These are phyloP conservation scores for Alternaria ethzedia DNA, from an alignment of 2,329 filamentous ascomycete species.

Conservation along the genomic window DNA sequence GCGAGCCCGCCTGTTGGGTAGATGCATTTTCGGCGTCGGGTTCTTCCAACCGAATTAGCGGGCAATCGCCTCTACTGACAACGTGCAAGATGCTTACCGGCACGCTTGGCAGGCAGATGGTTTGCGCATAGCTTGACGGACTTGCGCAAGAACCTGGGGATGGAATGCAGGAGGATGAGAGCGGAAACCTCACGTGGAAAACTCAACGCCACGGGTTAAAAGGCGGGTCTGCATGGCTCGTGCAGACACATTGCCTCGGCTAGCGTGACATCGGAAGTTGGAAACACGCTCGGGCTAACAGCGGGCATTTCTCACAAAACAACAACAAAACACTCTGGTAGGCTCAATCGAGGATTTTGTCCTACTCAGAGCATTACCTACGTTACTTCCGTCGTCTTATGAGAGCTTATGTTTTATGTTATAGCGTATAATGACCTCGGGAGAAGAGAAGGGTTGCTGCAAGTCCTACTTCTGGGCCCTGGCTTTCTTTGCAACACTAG, in stretches of 20 bases:
- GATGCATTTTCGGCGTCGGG: slow-evolving; percentile 32
- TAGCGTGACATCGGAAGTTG: background rate
- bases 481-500: background rate
- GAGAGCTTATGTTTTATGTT: accelerated
- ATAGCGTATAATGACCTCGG: background rate
- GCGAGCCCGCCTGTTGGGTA: slow-evolving; percentile 20
- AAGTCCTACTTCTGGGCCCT: background rate
- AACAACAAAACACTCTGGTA: background rate
- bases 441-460: background rate
- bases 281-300: background rate
- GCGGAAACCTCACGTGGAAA: background rate
- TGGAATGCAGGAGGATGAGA: background rate
- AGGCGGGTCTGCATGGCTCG: slow-evolving; percentile 3
- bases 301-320: background rate
- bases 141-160: slow-evolving; percentile 10
- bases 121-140: slow-evolving; percentile 27
- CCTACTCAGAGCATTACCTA: background rate
- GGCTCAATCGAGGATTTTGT: accelerated
- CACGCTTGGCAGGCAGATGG: slow-evolving; percentile 30
- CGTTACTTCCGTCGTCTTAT: background rate
- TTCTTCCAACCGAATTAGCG: slow-evolving; percentile 17
- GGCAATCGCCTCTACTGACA: background rate
- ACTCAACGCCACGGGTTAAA: background rate
- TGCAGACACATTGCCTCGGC: background rate
- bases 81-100: slow-evolving; percentile 21